A percentile compares a stretch with the other conserved stretches of the same genome.
These are phyloP conservation scores for Fusarium drepaniforme DNA, from an alignment of 2,329 filamentous ascomycete genomes.

Conservation along the genomic window DNA sequence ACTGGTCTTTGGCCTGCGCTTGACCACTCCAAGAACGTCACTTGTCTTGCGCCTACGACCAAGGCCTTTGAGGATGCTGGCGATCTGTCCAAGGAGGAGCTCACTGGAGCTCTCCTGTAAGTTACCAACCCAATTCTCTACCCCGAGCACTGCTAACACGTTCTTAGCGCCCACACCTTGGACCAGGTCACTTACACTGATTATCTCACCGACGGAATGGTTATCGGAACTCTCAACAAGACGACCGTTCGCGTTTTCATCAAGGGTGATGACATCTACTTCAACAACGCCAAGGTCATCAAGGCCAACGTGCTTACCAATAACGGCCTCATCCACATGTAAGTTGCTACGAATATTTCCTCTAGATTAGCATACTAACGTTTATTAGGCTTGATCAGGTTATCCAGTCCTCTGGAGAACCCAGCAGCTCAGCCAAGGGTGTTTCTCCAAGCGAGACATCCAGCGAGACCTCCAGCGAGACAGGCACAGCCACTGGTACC, in stretches of 20 bases:
- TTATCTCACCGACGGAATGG: constrained; percentile 28
- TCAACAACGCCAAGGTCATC: constrained; percentile 41
- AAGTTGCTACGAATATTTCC: too few relatives aligned
- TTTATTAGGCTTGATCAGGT: background rate
- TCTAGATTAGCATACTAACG: too few relatives aligned
- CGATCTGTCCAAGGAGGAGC: constrained; percentile 21
- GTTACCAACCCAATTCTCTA: background rate
- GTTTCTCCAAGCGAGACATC: constrained; percentile 9
- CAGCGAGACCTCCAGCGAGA: background rate
- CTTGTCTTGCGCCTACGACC: constrained; percentile 37
- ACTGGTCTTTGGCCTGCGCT: constrained; percentile 28
- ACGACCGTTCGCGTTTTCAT: constrained; percentile 26
- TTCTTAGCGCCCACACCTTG: constrained; percentile 30
- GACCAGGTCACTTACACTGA: constrained; percentile 35
- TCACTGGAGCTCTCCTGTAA: constrained; percentile 25
- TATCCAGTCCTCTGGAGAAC: background rate
- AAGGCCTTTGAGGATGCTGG: constrained; percentile 33
- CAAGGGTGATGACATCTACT: constrained; percentile 31
- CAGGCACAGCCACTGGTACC: background rate
- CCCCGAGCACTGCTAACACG: background rate
- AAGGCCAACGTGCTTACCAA: constrained; percentile 37
- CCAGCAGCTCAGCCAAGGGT: background rate
- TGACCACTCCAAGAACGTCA: constrained; percentile 32
- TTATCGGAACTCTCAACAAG: constrained; percentile 31
- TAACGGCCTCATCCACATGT: constrained; percentile 40